phyloP scores from a whole-genome alignment of 1,139 yeast species.

The Torulaspora globosa region DNA sequence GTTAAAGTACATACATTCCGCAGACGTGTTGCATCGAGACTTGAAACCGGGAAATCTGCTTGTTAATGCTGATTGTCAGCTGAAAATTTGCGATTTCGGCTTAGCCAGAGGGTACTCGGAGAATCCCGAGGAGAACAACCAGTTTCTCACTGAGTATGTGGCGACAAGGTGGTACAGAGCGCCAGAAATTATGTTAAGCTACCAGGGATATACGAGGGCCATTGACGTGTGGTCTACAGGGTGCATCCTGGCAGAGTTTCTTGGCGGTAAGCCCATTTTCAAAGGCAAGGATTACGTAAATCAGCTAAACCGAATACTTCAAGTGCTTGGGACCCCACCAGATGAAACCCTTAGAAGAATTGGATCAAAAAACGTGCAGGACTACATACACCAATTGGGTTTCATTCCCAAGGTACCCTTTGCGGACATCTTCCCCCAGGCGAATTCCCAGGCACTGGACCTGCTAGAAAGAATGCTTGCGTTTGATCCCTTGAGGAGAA shows the following conservation, averaged over 20 bases:
- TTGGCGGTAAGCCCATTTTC: slow-evolving; percentile 89
- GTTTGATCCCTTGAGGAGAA: slow-evolving; percentile 81
- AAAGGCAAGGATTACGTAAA: slow-evolving; percentile 95
- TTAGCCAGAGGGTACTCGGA: slow-evolving; percentile 91
- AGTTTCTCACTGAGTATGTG: slow-evolving; percentile 91
- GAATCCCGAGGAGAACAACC: slow-evolving; percentile 81
- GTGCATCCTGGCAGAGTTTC: slow-evolving; percentile 86
- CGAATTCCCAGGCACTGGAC: slow-evolving; percentile 84
- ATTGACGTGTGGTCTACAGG: slow-evolving; percentile 98
- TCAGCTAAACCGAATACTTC: slow-evolving; percentile 82
- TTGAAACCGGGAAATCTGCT: slow-evolving; percentile 89
- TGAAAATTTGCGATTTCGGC: slow-evolving; percentile 95
- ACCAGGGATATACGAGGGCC: slow-evolving; percentile 90
- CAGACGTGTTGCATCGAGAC: slow-evolving; percentile 92
- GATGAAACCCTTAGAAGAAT: slow-evolving; percentile 78
- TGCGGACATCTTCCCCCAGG: slow-evolving; percentile 66
- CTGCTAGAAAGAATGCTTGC: slow-evolving; percentile 77
- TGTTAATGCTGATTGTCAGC: slow-evolving; percentile 93
- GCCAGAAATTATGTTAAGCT: slow-evolving; percentile 92
- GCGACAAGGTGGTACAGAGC: slow-evolving; percentile 99
- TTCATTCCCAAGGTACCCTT: slow-evolving; percentile 81
- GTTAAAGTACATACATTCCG: slow-evolving; percentile 88
- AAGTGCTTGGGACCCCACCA: slow-evolving; percentile 85
- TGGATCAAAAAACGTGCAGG: slow-evolving; percentile 87
- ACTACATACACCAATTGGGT: slow-evolving; percentile 83